Base-by-base conservation (phyloP, 345 rosid genomes). In the Erucastrum elatum region DNA sequence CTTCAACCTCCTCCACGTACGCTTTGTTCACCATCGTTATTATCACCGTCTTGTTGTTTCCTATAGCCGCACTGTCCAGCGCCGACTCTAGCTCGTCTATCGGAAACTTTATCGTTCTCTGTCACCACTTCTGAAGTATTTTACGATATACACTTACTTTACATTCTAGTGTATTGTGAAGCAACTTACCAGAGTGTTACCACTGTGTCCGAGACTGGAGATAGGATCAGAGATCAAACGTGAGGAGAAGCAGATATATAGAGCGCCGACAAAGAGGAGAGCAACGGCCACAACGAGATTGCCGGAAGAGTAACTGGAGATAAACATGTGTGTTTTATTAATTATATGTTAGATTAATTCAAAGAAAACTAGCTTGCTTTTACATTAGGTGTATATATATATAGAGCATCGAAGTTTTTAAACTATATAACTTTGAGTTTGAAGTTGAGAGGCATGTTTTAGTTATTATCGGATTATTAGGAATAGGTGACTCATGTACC, bases 21-120 rank as follows among this genome's bases (percentile, higher is more conserved):
- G 95, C 98, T 60, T 74, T 84, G 76, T 94, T 94, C 30, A 88
- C 86, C n/a, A 89, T 79, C 0, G 91, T 80, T 10, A 94, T 85
- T 64, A 94, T 90, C 69, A 94, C 78, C 0, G 92, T 89, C 59
- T 77, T 88, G 84, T 89, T 87, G 12, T 86, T 80, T 82, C 75
- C 90, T 4, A 90, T 60, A 4, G 93, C 91, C 5, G 95, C 92
- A 31, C 51, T 84, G 1, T 64, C 75, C 63, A 93, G 33, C 1
- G 78, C 88, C 16, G 17, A 8, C 12, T 82, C 89, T 0, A 93
- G 86, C 29, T 86, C 84, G 51, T 93, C 91, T 5, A 78, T 30
- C 0, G 77, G 85, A 58, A 72, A 78, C 34, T 56, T 35, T 15
- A 41, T 33, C 1, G 4, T 17, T 60, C 16, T 67, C 78, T 78